phyloP scores from a whole-genome alignment of 2,329 filamentous ascomycete species.

The Colletotrichum higginsianum region DNA sequence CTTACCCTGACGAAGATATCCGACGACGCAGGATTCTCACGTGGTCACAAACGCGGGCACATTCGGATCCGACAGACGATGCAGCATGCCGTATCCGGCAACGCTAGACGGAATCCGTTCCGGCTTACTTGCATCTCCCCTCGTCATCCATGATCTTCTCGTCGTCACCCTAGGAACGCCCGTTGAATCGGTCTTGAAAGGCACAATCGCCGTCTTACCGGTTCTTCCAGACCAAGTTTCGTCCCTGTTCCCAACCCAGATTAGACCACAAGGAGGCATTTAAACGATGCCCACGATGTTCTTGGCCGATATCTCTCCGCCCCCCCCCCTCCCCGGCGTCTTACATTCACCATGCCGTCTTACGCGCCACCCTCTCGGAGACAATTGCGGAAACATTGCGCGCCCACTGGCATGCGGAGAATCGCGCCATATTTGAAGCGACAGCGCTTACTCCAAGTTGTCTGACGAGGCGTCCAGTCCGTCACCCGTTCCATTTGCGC shows the following conservation, averaged over 20 bases:
- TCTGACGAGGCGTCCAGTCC: not conserved
- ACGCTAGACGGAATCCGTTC: not conserved
- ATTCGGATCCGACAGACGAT: not conserved
- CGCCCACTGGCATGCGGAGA: not conserved
- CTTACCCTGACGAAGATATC: not conserved
- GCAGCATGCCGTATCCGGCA: not conserved
- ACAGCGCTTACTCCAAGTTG: not conserved
- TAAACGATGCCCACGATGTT: not conserved
- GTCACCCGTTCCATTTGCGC: not conserved
- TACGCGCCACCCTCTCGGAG: not conserved
- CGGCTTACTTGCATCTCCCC: not conserved
- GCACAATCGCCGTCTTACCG: not conserved
- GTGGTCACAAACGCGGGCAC: not conserved
- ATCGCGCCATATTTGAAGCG: not conserved
- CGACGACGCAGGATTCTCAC: not conserved
- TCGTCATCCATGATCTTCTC: not conserved
- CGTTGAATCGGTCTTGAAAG: not conserved
- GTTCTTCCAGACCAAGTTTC: not conserved
- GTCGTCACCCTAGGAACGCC: not conserved
- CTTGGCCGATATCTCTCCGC: not conserved
- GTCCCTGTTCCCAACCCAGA: not conserved
- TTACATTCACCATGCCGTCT: not conserved
- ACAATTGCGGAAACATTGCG: constrained; percentile 4
- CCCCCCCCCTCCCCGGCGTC: not conserved
- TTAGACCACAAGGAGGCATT: not conserved